Evolutionary conservation across 2,329 filamentous ascomycete genomes (phyloP).

Genomic region (Aureobasidium sp.): DNA sequence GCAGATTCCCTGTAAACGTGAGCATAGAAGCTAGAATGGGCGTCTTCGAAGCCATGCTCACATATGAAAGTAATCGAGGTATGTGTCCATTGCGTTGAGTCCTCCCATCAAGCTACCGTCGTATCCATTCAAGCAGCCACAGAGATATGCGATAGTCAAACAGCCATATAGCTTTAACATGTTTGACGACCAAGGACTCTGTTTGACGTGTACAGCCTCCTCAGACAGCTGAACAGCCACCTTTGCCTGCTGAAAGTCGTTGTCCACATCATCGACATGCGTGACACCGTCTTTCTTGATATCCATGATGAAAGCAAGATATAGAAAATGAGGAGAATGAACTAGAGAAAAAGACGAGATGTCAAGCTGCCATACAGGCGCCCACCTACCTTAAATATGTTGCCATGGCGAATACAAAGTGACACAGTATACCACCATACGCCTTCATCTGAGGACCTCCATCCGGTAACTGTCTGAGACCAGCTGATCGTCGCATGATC

Average conservation of each 20-base stretch:
- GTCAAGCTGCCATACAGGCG: not conserved
- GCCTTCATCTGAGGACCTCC: not conserved
- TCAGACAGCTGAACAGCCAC: constrained; percentile 8
- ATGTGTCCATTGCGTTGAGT: not conserved
- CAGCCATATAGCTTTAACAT: constrained; percentile 8
- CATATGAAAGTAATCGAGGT: constrained; percentile 1
- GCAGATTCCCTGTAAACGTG: not conserved
- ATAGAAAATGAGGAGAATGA: not conserved
- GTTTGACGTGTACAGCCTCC: not conserved
- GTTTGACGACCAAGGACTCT: constrained; percentile 1
- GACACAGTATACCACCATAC: not conserved
- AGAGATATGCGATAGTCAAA: constrained; percentile 5
- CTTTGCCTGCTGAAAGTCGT: not conserved
- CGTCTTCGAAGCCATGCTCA: not conserved
- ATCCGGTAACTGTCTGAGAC: constrained; percentile 3
- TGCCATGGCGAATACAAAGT: constrained; percentile 3
- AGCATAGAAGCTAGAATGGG: not conserved
- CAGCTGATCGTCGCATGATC: constrained; percentile 2
- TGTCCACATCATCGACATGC: not conserved
- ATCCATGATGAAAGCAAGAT: not conserved
- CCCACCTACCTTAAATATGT: not conserved
- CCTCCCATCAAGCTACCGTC: constrained; percentile 14
- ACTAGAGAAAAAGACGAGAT: not conserved
- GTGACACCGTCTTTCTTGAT: constrained; percentile 5
- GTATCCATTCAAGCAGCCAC: constrained; percentile 13